Evolutionary conservation across 805 yeast species (phyloP).

Genomic region (Hanseniaspora guilliermondii): DNA sequence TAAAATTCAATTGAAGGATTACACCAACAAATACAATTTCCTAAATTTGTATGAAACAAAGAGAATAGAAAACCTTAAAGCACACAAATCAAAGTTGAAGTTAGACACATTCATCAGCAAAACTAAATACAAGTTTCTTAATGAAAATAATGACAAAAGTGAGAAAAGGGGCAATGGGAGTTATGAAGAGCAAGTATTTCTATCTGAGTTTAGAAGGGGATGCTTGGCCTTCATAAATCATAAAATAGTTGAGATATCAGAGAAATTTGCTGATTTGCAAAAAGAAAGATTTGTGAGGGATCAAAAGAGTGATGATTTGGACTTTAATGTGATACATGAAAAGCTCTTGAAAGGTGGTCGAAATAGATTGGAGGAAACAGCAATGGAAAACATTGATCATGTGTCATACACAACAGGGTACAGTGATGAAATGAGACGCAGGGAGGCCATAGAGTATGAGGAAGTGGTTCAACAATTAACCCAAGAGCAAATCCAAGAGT

Average conservation of each 20-base stretch:
- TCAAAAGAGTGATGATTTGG: constrained; percentile 17
- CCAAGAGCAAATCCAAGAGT: constrained; percentile 45
- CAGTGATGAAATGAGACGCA: constrained; percentile 21
- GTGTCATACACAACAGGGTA: constrained; percentile 22
- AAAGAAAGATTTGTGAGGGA: constrained; percentile 23
- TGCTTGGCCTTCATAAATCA: constrained; percentile 21
- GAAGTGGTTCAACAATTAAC: constrained; percentile 28
- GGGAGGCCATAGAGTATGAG: constrained; percentile 28
- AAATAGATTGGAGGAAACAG: constrained; percentile 14
- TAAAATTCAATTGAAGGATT: constrained; percentile 38
- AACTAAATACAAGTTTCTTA: constrained; percentile 15
- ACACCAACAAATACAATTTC: constrained; percentile 38
- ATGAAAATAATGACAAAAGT: constrained; percentile 17
- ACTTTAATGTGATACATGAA: constrained; percentile 21
- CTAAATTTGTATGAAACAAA: constrained; percentile 42
- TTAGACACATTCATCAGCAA: constrained; percentile 17
- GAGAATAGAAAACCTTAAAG: constrained; percentile 25
- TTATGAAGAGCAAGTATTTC: background rate
- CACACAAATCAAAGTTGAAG: constrained; percentile 20
- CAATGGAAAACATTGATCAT: constrained; percentile 24
- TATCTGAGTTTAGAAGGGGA: constrained; percentile 18
- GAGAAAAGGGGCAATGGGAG: background rate
- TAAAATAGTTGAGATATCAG: constrained; percentile 19
- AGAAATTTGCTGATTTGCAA: constrained; percentile 20
- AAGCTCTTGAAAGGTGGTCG: constrained; percentile 17